Evolutionary conservation across 495 filamentous ascomycete genomes (phyloP).

Genomic region (Talaromyces stipitatus): DNA sequence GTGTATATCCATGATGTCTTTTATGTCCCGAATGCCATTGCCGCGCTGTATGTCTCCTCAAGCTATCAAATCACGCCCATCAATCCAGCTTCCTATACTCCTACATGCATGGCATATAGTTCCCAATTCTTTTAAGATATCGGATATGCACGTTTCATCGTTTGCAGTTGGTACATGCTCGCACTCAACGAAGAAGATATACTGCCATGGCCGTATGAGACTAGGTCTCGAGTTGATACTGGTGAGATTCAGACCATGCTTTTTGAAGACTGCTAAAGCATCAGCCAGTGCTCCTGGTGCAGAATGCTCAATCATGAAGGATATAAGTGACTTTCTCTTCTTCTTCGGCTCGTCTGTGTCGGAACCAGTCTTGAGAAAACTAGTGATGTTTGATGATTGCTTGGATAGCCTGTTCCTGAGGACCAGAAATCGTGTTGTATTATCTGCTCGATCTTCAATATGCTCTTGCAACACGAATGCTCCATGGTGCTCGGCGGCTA

Average conservation of each 20-base stretch:
- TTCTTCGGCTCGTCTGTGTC: slow-evolving; percentile 6
- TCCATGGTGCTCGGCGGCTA: slow-evolving; percentile 60
- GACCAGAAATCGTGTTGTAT: slow-evolving; percentile 84
- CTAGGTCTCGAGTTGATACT: slow-evolving; percentile 85
- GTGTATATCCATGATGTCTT: background rate
- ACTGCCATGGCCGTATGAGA: slow-evolving; percentile 69
- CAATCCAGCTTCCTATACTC: slow-evolving; percentile 37
- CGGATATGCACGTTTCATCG: background rate
- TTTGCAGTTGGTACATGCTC: slow-evolving; percentile 20
- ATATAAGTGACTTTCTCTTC: slow-evolving; percentile 62
- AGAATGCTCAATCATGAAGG: slow-evolving; percentile 75
- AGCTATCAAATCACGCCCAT: slow-evolving; percentile 17
- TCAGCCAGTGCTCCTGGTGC: slow-evolving; percentile 73
- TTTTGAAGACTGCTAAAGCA: slow-evolving; percentile 69
- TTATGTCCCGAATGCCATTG: background rate
- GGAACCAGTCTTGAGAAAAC: slow-evolving; percentile 11
- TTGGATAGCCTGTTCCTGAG: slow-evolving; percentile 42
- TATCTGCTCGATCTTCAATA: slow-evolving; percentile 79
- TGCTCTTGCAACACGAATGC: slow-evolving; percentile 61
- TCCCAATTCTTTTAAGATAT: background rate
- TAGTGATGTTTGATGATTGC: slow-evolving; percentile 5
- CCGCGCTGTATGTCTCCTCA: background rate
- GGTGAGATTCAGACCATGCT: slow-evolving; percentile 69
- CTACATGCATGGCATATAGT: slow-evolving; percentile 15
- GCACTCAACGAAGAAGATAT: slow-evolving; percentile 93